These are phyloP conservation scores for Fusarium abutilonis DNA, from an alignment of 2,329 filamentous ascomycete species.

Conservation along the genomic window DNA sequence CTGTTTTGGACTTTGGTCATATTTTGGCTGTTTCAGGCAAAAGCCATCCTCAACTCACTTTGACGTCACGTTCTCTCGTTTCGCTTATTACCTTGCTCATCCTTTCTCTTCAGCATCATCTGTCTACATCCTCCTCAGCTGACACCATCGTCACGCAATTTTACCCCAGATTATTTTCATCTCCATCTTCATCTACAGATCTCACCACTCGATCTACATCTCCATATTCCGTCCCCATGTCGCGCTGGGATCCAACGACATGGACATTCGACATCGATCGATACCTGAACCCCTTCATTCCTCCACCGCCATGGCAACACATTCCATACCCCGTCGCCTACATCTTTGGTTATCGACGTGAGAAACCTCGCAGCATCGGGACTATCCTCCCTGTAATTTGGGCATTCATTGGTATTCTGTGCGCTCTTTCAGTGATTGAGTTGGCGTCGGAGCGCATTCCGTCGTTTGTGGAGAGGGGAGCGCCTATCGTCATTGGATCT, in stretches of 20 bases:
- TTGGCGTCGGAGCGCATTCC: slow-evolving; percentile 64
- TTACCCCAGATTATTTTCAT: slow-evolving; percentile 8
- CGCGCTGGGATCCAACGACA: slow-evolving; percentile 31
- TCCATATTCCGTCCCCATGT: slow-evolving; percentile 17
- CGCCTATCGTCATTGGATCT: slow-evolving; percentile 72
- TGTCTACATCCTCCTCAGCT: neutral
- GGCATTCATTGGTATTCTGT: slow-evolving; percentile 72
- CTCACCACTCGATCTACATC: neutral
- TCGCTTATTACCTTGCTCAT: neutral
- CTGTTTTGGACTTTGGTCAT: too few relatives aligned
- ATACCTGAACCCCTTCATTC: slow-evolving; percentile 77
- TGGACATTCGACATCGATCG: slow-evolving; percentile 79
- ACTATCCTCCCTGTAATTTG: slow-evolving; percentile 69
- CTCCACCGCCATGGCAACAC: slow-evolving; percentile 69
- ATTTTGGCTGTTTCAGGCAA: neutral
- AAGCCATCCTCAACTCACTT: slow-evolving; percentile 4
- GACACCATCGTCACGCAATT: neutral
- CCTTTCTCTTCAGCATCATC: neutral
- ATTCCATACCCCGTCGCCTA: slow-evolving; percentile 74
- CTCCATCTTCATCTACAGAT: neutral
- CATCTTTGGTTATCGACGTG: slow-evolving; percentile 71
- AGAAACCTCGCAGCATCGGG: slow-evolving; percentile 56
- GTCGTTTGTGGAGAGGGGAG: slow-evolving; percentile 61
- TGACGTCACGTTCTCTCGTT: neutral
- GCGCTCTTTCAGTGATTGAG: slow-evolving; percentile 68